phyloP scores from a whole-genome alignment of 1,284 basidiomycete genomes.

The Apiotrichum gracile region DNA sequence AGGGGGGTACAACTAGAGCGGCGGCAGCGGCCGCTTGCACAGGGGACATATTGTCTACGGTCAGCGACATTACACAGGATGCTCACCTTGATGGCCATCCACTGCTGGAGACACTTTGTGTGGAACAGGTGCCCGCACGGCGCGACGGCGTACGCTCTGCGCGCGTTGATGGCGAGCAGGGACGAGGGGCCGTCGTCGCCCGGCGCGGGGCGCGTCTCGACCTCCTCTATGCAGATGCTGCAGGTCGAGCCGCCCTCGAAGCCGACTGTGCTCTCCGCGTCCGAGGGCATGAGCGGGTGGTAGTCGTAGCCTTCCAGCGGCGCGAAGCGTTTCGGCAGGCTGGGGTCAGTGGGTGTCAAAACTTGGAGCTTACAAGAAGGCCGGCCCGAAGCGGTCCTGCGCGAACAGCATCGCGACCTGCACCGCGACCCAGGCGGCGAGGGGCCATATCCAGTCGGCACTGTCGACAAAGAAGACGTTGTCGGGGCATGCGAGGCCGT shows the following conservation, averaged over 20 bases:
- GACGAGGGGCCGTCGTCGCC: constrained; percentile 19
- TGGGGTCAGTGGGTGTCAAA: background rate
- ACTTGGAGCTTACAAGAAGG: constrained; percentile 60
- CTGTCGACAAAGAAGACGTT: constrained; percentile 72
- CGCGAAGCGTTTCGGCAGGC: constrained; percentile 44
- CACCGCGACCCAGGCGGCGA: constrained; percentile 58
- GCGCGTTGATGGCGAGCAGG: constrained; percentile 46
- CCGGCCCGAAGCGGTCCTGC: constrained; percentile 70
- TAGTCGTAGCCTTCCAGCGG: constrained; percentile 69
- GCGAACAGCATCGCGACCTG: constrained; percentile 64
- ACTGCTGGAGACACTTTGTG: constrained; percentile 73
- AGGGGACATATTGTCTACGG: constrained; percentile 78
- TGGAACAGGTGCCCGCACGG: constrained; percentile 87
- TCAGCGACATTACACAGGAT: background rate
- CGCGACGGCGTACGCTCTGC: constrained; percentile 72
- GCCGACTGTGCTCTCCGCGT: constrained; percentile 58
- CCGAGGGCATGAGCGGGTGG: constrained; percentile 65
- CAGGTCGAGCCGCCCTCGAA: constrained; percentile 66
- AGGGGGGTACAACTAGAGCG: constrained; percentile 51
- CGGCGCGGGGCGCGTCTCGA: constrained; percentile 53
- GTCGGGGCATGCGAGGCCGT: constrained; percentile 72
- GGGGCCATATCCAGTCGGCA: constrained; percentile 61
- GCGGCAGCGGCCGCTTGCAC: constrained; percentile 71
- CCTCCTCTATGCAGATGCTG: constrained; percentile 84
- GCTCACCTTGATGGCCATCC: constrained; percentile 78